Percentiles rank a stretch among this genome's conserved stretches.
Conservation (phyloP, 2,329 filamentous ascomycete genomes). For the Colletotrichum karsti region DNA sequence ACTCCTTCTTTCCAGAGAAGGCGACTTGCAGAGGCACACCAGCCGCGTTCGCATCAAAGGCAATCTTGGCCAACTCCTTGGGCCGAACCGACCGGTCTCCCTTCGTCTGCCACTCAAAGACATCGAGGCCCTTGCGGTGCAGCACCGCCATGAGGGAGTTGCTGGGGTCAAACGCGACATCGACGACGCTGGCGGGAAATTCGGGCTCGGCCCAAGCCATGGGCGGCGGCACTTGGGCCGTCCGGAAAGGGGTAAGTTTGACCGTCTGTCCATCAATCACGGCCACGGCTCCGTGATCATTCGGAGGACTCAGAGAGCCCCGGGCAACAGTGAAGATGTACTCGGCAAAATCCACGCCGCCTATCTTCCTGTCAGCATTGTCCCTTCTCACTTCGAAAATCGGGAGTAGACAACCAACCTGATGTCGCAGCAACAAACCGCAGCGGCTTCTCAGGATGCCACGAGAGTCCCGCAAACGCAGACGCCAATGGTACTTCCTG, state of each 20-base stretch:
- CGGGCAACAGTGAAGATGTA: constrained; percentile 74
- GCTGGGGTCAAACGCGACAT: constrained; percentile 76
- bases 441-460: constrained; percentile 89
- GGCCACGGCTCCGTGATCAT: constrained; percentile 81
- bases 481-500: constrained; percentile 73
- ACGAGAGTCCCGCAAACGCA: constrained; percentile 55
- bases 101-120: constrained; percentile 75
- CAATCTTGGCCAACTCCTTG: constrained; percentile 46
- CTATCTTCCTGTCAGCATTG: constrained; percentile 37
- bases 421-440: constrained; percentile 66
- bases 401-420: constrained; percentile 45
- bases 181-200: constrained; percentile 70
- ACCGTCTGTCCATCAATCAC: constrained; percentile 84
- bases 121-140: constrained; percentile 69
- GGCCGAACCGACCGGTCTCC: constrained; percentile 59
- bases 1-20: constrained; percentile 36
- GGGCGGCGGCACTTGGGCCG: constrained; percentile 88
- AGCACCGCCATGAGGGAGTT: constrained; percentile 77
- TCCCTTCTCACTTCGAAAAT: background rate
- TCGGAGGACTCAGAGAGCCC: constrained; percentile 74
- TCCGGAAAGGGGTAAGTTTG: constrained; percentile 85
- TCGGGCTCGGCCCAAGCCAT: constrained; percentile 85
- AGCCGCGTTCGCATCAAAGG: constrained; percentile 42
- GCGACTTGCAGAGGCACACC: constrained; percentile 41
- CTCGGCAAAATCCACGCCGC: constrained; percentile 66